These are phyloP conservation scores for Colletotrichum phormii DNA, from an alignment of 2,329 filamentous ascomycete species.

Conservation along the genomic window DNA sequence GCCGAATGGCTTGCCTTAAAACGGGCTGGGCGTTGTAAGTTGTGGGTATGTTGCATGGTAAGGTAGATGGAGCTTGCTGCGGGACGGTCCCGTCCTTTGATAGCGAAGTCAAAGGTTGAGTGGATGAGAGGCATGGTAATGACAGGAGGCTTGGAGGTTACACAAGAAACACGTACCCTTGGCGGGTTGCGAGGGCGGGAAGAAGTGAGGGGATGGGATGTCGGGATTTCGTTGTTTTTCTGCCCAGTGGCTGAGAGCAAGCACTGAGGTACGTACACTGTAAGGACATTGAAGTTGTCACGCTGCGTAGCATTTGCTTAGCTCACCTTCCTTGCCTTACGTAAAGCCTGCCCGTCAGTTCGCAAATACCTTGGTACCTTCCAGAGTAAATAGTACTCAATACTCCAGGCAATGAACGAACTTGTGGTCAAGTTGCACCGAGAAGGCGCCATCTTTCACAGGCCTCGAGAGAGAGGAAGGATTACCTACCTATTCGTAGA, in stretches of 20 bases:
- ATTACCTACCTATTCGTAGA: too few species aligned
- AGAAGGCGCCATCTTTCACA: not conserved
- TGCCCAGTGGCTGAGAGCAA: slow-evolving; percentile 12
- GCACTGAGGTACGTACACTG: too few species aligned
- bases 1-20: slow-evolving; percentile 21
- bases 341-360: not conserved
- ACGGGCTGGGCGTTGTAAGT: not conserved
- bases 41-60: not conserved
- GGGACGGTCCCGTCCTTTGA: slow-evolving; percentile 1
- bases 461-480: not conserved
- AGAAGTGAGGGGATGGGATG: not conserved
- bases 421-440: not conserved
- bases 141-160: not conserved
- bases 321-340: not conserved
- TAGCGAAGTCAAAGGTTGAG: not conserved
- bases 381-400: not conserved
- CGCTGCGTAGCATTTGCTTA: not conserved
- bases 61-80: not conserved
- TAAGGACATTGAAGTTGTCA: not conserved
- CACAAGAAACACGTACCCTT: not conserved
- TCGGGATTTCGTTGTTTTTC: slow-evolving; percentile 1
- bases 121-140: not conserved
- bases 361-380: not conserved
- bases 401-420: not conserved
- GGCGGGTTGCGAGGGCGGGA: not conserved